Conservation (phyloP, 208 protist species). For the Endotrypanum monterogeii region DNA sequence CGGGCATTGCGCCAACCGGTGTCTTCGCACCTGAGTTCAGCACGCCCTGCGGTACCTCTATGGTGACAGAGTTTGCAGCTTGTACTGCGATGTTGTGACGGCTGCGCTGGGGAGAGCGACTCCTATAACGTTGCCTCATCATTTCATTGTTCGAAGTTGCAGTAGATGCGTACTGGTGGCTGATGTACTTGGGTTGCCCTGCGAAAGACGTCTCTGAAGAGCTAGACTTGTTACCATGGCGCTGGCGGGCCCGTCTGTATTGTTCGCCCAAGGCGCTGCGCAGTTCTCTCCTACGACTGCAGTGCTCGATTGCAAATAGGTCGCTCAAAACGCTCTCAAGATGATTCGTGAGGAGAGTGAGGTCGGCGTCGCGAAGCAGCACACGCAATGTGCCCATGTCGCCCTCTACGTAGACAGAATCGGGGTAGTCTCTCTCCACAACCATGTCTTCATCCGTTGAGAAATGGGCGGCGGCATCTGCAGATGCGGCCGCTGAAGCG, state of each 20-base stretch:
- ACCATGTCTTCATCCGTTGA: conserved; percentile 12
- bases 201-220: neutral
- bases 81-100: neutral
- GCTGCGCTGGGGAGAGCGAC: neutral
- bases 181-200: conserved; percentile 9
- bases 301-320: conserved; percentile 80
- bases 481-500: too few species aligned
- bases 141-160: neutral
- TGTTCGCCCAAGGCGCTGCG: neutral
- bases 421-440: conserved; percentile 21
- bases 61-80: neutral
- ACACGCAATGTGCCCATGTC: conserved; percentile 48
- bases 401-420: conserved; percentile 55
- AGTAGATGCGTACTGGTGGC: conserved; percentile 1
- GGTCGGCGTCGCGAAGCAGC: conserved; percentile 50
- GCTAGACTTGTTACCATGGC: neutral
- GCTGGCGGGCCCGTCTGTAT: neutral
- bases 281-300: conserved; percentile 26
- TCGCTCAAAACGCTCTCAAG: conserved; percentile 76
- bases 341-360: conserved; percentile 72
- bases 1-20: conserved; percentile 4
- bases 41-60: neutral
- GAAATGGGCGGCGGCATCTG: neutral
- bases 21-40: conserved; percentile 1
- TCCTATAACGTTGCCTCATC: neutral